These are phyloP conservation scores for Monosporascus sp. DNA, from an alignment of 2,329 filamentous ascomycete species.

Conservation along the genomic window DNA sequence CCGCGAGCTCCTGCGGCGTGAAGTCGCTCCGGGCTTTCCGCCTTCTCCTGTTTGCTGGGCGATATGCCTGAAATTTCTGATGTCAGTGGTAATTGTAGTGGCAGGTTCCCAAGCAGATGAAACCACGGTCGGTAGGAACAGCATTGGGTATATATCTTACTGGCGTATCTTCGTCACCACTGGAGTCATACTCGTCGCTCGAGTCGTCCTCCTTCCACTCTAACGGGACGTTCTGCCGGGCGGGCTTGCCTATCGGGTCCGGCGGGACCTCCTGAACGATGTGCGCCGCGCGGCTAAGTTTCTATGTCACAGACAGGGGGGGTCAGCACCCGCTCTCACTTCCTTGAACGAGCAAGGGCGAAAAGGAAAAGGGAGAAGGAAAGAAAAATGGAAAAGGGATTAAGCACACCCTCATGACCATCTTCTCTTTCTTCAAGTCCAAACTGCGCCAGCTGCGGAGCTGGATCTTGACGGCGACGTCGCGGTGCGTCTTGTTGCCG, in stretches of 20 bases:
- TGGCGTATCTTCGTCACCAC: background rate
- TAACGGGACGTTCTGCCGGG: background rate
- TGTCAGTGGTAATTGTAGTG: too few species aligned
- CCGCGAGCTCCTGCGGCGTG: too few species aligned
- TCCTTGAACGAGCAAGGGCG: too few species aligned
- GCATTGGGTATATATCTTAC: too few species aligned
- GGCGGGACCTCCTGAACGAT: background rate
- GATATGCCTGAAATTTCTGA: too few species aligned
- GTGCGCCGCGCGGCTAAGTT: background rate
- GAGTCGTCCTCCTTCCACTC: background rate
- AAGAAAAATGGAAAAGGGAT: too few species aligned
- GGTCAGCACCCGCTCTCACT: too few species aligned
- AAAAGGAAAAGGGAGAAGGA: too few species aligned
- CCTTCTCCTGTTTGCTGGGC: too few species aligned
- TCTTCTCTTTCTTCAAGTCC: background rate
- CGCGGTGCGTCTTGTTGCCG: background rate
- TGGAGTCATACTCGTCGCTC: background rate
- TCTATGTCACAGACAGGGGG: background rate
- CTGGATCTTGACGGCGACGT: background rate
- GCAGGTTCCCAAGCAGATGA: too few species aligned
- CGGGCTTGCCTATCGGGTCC: background rate
- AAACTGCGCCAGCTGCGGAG: background rate
- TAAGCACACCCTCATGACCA: background rate
- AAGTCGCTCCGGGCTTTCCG: too few species aligned
- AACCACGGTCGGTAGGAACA: too few species aligned